Base-by-base conservation (phyloP, 768 basidiomycete genomes). In the Lyophyllum semitale region DNA sequence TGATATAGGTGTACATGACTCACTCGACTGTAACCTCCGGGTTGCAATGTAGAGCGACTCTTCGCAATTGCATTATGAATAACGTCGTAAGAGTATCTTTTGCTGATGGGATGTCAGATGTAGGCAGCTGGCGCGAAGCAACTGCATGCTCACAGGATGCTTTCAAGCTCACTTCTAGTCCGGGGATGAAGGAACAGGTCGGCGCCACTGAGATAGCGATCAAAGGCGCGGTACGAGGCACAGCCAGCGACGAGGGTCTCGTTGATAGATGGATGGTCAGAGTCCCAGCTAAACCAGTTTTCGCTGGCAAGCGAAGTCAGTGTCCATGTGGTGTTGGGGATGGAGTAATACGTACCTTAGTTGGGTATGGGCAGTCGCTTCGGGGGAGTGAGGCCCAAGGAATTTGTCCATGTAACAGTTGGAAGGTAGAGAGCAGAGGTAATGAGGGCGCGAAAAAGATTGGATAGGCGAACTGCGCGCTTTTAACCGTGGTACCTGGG, bases 11-110 rank as follows among this genome's bases (percentile, higher is more conserved):
- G 35, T 40, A 15, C 23, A 29, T 20, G 20, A 49, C 77, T 55
- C 54, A 81, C 80, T 58, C 79, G 70, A 59, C 75, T 75, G 58
- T 79, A 81, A 15, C 79, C 78, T 26, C 78, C 84, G 1, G 81
- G 77, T 57, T 84, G 79, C 15, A 91, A 73, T 17, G 82, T 73
- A 18, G 84, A 82, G 42, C 85, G 85, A 62, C 87, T 85, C 54
- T 79, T 80, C 17, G 91, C 76, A 64, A 93, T 89, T 8, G 83
- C 81, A 64, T 92, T 93, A 68, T 93, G 91, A 51, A 93, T 89
- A 11, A 85, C 83, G 59, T 92, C 90, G 63, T 89, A 84, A 0
- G 87, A 82, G 63, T 92, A 92, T 65, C 89, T 78, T 53, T 84
- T 79, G 55, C 90, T 92, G 66, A 22, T 18, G 44, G 29, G 54